These are phyloP conservation scores for Spathaspora jeffriesii DNA, from an alignment of 1,139 yeast genomes.

Conservation along the genomic window DNA sequence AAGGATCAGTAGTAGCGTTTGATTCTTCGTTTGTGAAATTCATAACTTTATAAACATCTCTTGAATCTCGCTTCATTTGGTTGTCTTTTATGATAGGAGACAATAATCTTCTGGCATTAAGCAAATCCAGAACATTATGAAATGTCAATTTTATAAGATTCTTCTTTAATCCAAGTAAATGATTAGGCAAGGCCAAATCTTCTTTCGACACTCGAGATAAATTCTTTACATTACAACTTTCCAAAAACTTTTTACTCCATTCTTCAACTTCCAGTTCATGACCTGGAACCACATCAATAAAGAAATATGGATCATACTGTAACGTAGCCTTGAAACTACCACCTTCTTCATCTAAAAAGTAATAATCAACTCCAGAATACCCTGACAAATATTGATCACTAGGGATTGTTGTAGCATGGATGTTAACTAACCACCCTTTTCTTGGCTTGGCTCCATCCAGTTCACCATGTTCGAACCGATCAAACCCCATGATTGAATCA, in stretches of 20 bases:
- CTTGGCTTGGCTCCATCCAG: conserved; percentile 49
- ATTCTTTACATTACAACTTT: conserved; percentile 54
- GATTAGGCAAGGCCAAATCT: conserved; percentile 81
- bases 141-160: conserved; percentile 69
- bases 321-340: conserved; percentile 90
- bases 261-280: conserved; percentile 88
- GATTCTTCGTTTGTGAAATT: conserved; percentile 30
- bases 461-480: conserved; percentile 68
- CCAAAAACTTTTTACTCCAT: conserved; percentile 68
- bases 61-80: conserved; percentile 60
- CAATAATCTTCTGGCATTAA: conserved; percentile 69
- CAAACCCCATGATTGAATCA: conserved; percentile 85
- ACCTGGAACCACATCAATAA: conserved; percentile 65
- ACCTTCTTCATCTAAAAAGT: conserved; percentile 97
- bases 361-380: conserved; percentile 88
- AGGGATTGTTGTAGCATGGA: conserved; percentile 72
- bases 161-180: conserved; percentile 74
- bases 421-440: conserved; percentile 88
- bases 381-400: conserved; percentile 60
- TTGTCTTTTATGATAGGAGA: conserved; percentile 74
- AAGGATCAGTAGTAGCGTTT: conserved; percentile 47
- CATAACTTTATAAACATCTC: conserved; percentile 67
- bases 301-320: conserved; percentile 86
- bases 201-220: conserved; percentile 65
- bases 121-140: conserved; percentile 72